Evolutionary conservation across 306 rosid species (phyloP).

Genomic region (Heteromeles arbutifolia): DNA sequence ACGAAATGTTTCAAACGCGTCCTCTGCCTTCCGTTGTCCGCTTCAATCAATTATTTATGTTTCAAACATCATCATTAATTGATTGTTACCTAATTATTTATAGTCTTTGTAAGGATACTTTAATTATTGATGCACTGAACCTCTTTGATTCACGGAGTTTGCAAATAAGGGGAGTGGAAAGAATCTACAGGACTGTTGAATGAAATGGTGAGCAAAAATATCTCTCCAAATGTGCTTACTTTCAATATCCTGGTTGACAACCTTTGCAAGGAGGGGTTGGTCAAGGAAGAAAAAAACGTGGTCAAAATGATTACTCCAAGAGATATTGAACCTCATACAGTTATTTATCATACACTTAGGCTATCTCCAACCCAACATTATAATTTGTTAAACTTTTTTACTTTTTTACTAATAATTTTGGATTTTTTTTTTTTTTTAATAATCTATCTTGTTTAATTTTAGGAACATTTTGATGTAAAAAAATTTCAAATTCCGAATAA

Average conservation of each 20-base stretch:
- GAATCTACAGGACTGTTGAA: background rate
- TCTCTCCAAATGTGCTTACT: background rate
- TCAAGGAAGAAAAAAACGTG: too few relatives aligned
- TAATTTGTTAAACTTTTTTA: too few relatives aligned
- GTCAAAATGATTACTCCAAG: too few relatives aligned
- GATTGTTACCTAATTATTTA: constrained; percentile 8
- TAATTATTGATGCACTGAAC: background rate
- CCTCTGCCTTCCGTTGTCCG: background rate
- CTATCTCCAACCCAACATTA: too few relatives aligned
- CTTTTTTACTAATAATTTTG: too few relatives aligned
- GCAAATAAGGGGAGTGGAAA: background rate
- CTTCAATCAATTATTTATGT: background rate
- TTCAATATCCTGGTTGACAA: background rate
- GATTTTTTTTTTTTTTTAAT: too few relatives aligned
- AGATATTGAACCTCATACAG: too few relatives aligned
- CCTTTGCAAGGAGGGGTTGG: background rate
- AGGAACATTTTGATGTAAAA: too few relatives aligned
- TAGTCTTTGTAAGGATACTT: constrained; percentile 6
- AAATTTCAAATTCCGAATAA: too few relatives aligned
- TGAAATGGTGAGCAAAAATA: background rate
- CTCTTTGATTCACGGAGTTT: background rate
- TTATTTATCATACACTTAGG: too few relatives aligned
- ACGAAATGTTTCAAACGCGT: too few relatives aligned
- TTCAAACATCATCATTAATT: background rate
- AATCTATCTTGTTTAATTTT: too few relatives aligned